Percentiles rank a stretch among this genome's conserved stretches.
Conservation (phyloP, 192 early-diverging fungal species). For the Umbelopsis isabellina region DNA sequence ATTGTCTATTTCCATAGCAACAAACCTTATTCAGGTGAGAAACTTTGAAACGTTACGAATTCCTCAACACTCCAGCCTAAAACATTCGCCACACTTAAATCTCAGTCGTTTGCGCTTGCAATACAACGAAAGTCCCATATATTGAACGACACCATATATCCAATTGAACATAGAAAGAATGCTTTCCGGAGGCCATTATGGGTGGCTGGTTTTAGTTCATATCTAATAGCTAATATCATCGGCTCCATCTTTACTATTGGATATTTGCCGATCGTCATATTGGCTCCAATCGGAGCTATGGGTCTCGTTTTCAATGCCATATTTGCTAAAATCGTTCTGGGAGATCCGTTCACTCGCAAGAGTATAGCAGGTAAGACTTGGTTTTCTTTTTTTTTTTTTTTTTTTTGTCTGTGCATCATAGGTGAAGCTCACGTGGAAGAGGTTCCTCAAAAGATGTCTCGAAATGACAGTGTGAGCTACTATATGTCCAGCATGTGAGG, state of each 20-base stretch:
- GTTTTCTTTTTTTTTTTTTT: not conserved
- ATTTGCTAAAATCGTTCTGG: slow-evolving; percentile 66
- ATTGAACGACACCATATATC: slow-evolving; percentile 55
- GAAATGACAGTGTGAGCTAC: not conserved
- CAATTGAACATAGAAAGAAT: slow-evolving; percentile 50
- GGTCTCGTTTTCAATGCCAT: slow-evolving; percentile 78
- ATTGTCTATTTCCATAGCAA: slow-evolving; percentile 27
- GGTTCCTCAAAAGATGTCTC: not conserved
- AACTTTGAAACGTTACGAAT: not conserved
- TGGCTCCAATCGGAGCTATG: slow-evolving; percentile 76
- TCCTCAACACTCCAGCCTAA: slow-evolving; percentile 61
- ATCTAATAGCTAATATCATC: slow-evolving; percentile 69
- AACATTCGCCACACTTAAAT: slow-evolving; percentile 62
- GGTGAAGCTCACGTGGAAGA: slow-evolving; percentile 11
- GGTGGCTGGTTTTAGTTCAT: slow-evolving; percentile 68
- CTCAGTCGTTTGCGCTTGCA: slow-evolving; percentile 70
- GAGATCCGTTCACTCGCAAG: slow-evolving; percentile 63
- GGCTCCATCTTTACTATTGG: slow-evolving; percentile 75
- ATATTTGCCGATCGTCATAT: slow-evolving; percentile 75
- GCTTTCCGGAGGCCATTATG: slow-evolving; percentile 64
- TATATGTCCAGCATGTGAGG: slow-evolving; percentile 4
- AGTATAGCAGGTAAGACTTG: slow-evolving; percentile 51
- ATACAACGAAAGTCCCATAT: slow-evolving; percentile 78
- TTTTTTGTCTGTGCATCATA: not conserved
- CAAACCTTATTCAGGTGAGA: slow-evolving; percentile 31